A percentile compares a stretch with the other conserved stretches of the same genome.
These are phyloP conservation scores for Tolypocladium ophioglossoides DNA, from an alignment of 2,329 filamentous ascomycete species.

Conservation along the genomic window DNA sequence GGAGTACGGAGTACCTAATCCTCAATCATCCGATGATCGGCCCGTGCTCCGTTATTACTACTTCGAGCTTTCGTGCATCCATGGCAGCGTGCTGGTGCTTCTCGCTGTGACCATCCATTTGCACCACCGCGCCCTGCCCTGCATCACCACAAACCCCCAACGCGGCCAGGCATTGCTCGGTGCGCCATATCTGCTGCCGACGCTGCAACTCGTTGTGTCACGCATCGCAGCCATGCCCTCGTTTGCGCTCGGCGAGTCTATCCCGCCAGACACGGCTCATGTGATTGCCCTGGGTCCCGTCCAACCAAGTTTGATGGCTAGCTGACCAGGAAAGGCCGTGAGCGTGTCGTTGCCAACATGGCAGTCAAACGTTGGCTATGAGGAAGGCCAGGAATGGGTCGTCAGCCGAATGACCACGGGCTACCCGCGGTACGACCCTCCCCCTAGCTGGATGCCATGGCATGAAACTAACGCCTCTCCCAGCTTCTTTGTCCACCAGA, in stretches of 20 bases:
- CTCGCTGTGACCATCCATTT: neutral
- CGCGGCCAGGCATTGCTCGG: neutral
- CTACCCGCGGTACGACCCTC: conserved; percentile 61
- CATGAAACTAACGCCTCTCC: neutral
- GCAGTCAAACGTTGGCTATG: conserved; percentile 83
- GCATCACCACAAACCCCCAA: neutral
- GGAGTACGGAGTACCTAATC: too few relatives aligned
- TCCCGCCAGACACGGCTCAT: conserved; percentile 69
- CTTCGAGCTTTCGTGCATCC: too few relatives aligned
- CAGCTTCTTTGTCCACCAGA: conserved; percentile 86
- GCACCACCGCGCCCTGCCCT: neutral
- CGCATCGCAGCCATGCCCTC: conserved; percentile 28
- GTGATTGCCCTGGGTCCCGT: conserved; percentile 34
- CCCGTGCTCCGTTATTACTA: too few relatives aligned
- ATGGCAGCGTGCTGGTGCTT: neutral
- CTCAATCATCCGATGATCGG: too few relatives aligned
- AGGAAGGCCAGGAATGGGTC: conserved; percentile 88
- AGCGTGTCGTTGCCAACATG: conserved; percentile 95
- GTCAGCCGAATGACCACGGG: conserved; percentile 74
- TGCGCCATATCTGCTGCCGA: neutral
- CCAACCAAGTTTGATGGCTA: neutral
- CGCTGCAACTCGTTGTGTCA: neutral
- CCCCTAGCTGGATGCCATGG: neutral
- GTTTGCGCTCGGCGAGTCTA: conserved; percentile 55
- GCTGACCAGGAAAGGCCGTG: conserved; percentile 54